Percentiles rank a stretch among this genome's conserved stretches.
phyloP scores from a whole-genome alignment of 495 filamentous ascomycete species.

The Sordaria brevicollis region DNA sequence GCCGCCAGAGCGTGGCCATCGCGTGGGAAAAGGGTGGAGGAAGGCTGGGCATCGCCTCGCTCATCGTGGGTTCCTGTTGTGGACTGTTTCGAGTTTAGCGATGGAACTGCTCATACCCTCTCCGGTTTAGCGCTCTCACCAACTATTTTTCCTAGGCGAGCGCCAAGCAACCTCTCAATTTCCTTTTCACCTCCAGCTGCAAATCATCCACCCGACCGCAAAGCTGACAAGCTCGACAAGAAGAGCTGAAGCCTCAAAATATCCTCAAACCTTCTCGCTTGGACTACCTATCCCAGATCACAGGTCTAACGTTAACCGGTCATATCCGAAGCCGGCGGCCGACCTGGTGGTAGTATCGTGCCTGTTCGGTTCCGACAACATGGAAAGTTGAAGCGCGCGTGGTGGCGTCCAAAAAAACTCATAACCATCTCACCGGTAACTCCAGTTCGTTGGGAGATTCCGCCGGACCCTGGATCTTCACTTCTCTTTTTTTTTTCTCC shows the following conservation, averaged over 20 bases:
- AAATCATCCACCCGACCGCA: neutral
- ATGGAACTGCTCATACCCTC: neutral
- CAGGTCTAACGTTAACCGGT: neutral
- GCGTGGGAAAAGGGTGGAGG: neutral
- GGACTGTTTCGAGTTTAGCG: neutral
- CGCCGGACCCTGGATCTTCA: neutral
- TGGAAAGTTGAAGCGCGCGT: neutral
- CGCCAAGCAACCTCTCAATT: neutral
- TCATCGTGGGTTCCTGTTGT: neutral
- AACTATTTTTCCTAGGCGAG: neutral
- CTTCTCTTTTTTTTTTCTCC: neutral
- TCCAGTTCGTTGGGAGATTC: neutral
- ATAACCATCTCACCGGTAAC: neutral
- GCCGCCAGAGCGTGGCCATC: neutral
- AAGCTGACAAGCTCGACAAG: neutral
- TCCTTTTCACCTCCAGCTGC: neutral
- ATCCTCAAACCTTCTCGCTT: neutral
- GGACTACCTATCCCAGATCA: neutral
- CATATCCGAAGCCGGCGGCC: neutral
- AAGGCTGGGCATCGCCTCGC: neutral
- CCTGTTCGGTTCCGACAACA: neutral
- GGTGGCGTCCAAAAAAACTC: neutral
- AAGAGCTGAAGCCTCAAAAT: neutral
- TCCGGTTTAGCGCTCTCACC: neutral
- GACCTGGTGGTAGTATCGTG: neutral